Evolutionary conservation across 805 yeast species (phyloP).

Genomic region (Monosporozyma aerobia): DNA sequence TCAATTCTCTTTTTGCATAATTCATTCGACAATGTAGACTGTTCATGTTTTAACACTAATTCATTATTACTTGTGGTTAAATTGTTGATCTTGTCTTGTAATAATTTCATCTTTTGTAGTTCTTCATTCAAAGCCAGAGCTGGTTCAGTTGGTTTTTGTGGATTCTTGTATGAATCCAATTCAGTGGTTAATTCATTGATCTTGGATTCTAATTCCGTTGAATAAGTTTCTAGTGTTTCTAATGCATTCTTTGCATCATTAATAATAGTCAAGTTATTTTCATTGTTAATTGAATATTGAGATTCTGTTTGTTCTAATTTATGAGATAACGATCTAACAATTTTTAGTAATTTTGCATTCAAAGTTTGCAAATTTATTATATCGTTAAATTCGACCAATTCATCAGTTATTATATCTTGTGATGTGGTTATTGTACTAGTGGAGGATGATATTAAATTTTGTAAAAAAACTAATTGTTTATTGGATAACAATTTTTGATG

Average conservation of each 20-base stretch:
- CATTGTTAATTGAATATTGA: slow-evolving; percentile 7
- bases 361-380: slow-evolving; percentile 60
- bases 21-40: slow-evolving; percentile 44
- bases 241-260: slow-evolving; percentile 66
- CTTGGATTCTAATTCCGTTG: slow-evolving; percentile 42
- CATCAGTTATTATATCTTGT: slow-evolving; percentile 56
- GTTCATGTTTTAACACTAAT: slow-evolving; percentile 41
- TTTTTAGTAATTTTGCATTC: slow-evolving; percentile 60
- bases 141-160: slow-evolving; percentile 5
- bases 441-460: slow-evolving; percentile 33
- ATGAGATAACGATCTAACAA: slow-evolving; percentile 42
- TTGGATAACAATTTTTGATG: slow-evolving; percentile 10
- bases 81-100: slow-evolving; percentile 38
- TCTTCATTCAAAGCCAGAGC: slow-evolving; percentile 23
- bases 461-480: slow-evolving; percentile 55
- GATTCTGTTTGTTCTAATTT: slow-evolving; percentile 56
- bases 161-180: slow-evolving; percentile 37
- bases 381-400: slow-evolving; percentile 60
- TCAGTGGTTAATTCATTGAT: slow-evolving; percentile 51
- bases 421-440: slow-evolving; percentile 42
- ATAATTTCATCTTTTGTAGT: slow-evolving; percentile 38
- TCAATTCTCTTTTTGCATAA: slow-evolving; percentile 45
- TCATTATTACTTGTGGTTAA: slow-evolving; percentile 38
- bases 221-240: slow-evolving; percentile 48
- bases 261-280: slow-evolving; percentile 33